These are phyloP conservation scores for Aspergillus novofumigatus DNA, from an alignment of 2,329 filamentous ascomycete species.

Conservation along the genomic window DNA sequence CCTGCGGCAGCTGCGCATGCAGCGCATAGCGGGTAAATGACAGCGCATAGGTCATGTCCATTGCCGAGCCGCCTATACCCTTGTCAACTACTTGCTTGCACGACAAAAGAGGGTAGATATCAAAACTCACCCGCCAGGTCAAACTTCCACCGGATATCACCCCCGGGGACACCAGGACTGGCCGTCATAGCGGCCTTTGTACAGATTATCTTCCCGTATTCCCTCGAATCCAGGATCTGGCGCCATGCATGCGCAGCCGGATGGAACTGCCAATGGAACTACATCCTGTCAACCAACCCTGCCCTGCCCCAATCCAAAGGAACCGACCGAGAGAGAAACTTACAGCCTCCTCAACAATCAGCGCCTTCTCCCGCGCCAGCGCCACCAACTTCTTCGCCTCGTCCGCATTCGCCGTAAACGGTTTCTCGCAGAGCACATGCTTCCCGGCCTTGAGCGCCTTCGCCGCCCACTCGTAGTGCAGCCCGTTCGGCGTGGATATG, in stretches of 20 bases:
- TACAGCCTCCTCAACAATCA: conserved; percentile 50
- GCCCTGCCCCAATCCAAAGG: too few relatives aligned
- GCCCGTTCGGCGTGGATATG: conserved; percentile 43
- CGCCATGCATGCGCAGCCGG: conserved; percentile 37
- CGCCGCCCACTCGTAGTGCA: conserved; percentile 46
- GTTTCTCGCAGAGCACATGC: conserved; percentile 29
- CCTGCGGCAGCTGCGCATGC: conserved; percentile 22
- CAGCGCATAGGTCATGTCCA: conserved; percentile 39
- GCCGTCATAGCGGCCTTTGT: conserved; percentile 24
- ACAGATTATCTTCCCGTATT: conserved; percentile 31
- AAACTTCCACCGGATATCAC: conserved; percentile 40
- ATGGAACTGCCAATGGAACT: conserved; percentile 42
- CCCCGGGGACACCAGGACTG: conserved; percentile 19
- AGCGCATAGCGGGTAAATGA: conserved; percentile 31
- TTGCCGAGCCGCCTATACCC: conserved; percentile 30
- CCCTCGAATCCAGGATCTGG: conserved; percentile 29
- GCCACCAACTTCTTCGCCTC: conserved; percentile 45
- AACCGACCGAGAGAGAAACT: background rate
- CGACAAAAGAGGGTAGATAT: too few relatives aligned
- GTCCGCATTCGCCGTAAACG: conserved; percentile 23
- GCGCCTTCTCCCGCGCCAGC: conserved; percentile 31
- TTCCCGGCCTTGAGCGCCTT: conserved; percentile 26
- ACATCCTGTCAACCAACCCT: background rate
- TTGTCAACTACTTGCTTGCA: background rate
- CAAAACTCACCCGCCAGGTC: conserved; percentile 23